phyloP scores from a whole-genome alignment of 768 basidiomycete genomes.

The Trametes meyenii region DNA sequence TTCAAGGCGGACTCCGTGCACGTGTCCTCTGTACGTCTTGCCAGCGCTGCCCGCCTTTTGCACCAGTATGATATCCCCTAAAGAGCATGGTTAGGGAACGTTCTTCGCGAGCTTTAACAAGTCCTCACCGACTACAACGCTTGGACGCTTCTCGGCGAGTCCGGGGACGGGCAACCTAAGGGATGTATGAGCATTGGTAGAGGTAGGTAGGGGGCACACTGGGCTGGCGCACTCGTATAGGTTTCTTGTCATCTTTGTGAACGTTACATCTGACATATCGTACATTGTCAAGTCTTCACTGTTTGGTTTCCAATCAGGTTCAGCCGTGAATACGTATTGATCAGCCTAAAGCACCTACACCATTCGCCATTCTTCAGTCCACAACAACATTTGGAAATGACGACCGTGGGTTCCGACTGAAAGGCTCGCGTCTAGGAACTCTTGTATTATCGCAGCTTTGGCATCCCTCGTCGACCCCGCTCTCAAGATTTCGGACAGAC shows the following conservation, averaged over 20 bases:
- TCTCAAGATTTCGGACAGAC: not conserved
- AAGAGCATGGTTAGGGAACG: constrained; percentile 20
- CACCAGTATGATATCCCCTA: constrained; percentile 37
- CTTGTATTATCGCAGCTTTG: not conserved
- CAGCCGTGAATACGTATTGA: not conserved
- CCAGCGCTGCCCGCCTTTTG: constrained; percentile 23
- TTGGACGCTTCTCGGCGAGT: constrained; percentile 59
- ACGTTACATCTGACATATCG: constrained; percentile 34
- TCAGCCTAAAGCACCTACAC: constrained; percentile 25
- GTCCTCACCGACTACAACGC: constrained; percentile 55
- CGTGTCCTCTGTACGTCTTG: constrained; percentile 44
- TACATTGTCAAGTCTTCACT: constrained; percentile 39
- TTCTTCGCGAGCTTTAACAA: not conserved
- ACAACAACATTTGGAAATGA: constrained; percentile 54
- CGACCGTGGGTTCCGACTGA: constrained; percentile 44
- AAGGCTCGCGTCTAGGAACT: constrained; percentile 44
- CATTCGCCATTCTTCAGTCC: constrained; percentile 50
- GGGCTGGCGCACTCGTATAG: no score
- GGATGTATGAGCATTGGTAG: not conserved
- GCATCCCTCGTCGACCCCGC: not conserved
- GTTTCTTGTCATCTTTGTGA: not conserved
- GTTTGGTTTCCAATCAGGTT: not conserved
- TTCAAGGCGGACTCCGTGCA: constrained; percentile 48
- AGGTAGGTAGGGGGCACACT: no score
- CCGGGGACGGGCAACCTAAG: constrained; percentile 54